phyloP scores from a whole-genome alignment of 148 eudicot species.

The Rhododendron henanense region DNA sequence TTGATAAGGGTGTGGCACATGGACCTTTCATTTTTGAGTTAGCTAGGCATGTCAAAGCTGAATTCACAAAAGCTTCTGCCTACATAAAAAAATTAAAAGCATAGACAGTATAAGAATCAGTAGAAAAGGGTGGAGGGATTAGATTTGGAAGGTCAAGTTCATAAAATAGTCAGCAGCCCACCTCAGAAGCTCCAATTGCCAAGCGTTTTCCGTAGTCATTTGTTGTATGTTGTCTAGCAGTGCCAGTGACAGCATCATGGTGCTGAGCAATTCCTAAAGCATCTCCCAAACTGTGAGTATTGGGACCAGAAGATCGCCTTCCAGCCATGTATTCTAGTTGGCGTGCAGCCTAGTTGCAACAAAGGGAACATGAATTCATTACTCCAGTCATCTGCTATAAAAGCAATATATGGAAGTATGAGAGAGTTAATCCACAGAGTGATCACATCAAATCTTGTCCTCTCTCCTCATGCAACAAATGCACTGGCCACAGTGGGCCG shows the following conservation, averaged over 20 bases:
- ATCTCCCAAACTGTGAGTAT: slow-evolving; percentile 69
- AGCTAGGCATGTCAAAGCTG: slow-evolving; percentile 60
- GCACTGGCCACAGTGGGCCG: not conserved
- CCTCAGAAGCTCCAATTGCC: slow-evolving; percentile 77
- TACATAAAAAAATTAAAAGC: slow-evolving; percentile 16
- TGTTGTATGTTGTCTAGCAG: slow-evolving; percentile 77
- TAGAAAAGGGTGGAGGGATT: not conserved
- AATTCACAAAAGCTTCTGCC: slow-evolving; percentile 63
- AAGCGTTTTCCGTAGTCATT: slow-evolving; percentile 74
- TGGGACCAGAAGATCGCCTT: slow-evolving; percentile 43
- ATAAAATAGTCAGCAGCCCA: slow-evolving; percentile 12
- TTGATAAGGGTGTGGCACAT: slow-evolving; percentile 32
- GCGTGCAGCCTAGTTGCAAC: slow-evolving; percentile 61
- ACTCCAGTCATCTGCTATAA: not conserved
- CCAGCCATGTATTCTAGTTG: slow-evolving; percentile 73
- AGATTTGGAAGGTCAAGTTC: not conserved
- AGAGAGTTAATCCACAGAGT: not conserved
- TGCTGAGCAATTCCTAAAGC: slow-evolving; percentile 87
- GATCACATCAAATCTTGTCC: not conserved
- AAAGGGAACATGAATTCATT: slow-evolving; percentile 3
- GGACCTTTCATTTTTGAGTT: slow-evolving; percentile 29
- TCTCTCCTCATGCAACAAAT: not conserved
- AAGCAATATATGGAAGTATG: not conserved
- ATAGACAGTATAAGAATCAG: not conserved
- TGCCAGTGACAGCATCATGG: slow-evolving; percentile 85